Evolutionary conservation across 2,329 filamentous ascomycete genomes (phyloP), one percentile per base, ranked within the genome.

Genomic region (Volutella citrinella): DNA sequence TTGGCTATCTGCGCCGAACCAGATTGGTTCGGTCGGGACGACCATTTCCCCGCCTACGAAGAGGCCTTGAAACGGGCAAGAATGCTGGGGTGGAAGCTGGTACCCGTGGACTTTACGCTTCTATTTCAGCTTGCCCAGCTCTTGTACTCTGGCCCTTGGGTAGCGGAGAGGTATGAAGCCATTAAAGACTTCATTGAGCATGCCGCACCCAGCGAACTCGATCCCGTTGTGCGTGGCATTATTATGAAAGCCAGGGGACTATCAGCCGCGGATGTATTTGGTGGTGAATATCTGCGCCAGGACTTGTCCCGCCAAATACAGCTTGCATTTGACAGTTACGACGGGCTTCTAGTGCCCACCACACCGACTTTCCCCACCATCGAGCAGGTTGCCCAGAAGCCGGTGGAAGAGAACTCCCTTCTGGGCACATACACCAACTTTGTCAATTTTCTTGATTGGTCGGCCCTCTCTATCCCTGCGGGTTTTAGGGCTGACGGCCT

Each of bases 381-480:
- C 4, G 60, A 66, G 13, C 65, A 76, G 38, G 63, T 81, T 28
- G 57, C 64, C 2, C 56, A 56, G 4, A 69, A 77, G 25, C 76
- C 76, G 0, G 63, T 81, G 15, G 56, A 53, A 12, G 66, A 72
- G 48, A 81, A 81, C 45, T 71, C 71, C 5, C 54, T 64, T 5
- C 50, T 78, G 6, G 74, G 75, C 6, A 69, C 65, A 4, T 80
- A 78, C 36, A 78, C 76, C 0, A 77, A 80, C 48, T 79, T 74
- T 48, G 78, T 70, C 12, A 81, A 81, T 45, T 73, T 81, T 18
- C 54, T 81, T 13, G 76, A 81, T 52, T 64, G 78, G 46, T 70
- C 69, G 23, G 74, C 69, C 4, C 46, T 76, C 9, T 65, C 71
- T 2, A 61, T 78, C n/a, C 72, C 74, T 3, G 74, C 74, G 1